A percentile compares a stretch with the other conserved stretches of the same genome.
Evolutionary conservation across 73 alveolate species (phyloP).

Genomic region (Paramecium caudatum): DNA sequence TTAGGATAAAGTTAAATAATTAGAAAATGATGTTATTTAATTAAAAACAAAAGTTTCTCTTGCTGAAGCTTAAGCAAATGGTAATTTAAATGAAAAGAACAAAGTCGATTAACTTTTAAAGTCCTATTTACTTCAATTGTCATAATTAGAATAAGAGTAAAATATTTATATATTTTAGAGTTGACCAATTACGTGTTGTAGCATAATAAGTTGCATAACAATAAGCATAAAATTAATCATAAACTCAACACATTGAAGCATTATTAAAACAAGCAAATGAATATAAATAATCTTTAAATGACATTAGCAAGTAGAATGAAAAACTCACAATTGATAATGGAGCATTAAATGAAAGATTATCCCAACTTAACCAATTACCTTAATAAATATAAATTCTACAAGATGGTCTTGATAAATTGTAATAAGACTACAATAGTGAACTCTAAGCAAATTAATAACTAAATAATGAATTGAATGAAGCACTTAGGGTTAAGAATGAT

Average conservation of each 20-base stretch:
- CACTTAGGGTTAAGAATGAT: constrained; percentile 33
- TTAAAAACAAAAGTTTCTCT: neutral
- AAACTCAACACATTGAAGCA: neutral
- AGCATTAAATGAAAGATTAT: neutral
- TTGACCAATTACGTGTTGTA: neutral
- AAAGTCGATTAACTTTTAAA: neutral
- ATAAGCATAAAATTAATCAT: neutral
- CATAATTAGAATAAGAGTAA: constrained; percentile 49
- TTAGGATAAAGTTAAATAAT: neutral
- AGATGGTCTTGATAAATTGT: neutral
- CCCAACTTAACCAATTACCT: neutral
- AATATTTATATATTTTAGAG: neutral
- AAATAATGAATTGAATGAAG: constrained; percentile 52
- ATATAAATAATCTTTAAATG: neutral
- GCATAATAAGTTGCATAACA: neutral
- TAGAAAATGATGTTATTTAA: neutral
- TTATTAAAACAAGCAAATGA: neutral
- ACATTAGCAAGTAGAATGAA: constrained; percentile 34
- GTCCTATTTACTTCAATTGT: constrained; percentile 28
- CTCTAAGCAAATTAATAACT: neutral
- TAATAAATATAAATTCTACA: neutral
- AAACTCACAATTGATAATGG: constrained; percentile 48
- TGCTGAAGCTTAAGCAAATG: constrained; percentile 20
- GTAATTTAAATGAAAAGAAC: constrained; percentile 5
- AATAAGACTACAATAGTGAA: constrained; percentile 25